Conservation (phyloP, 1,284 basidiomycete genomes). For the Tilletia setariae region DNA sequence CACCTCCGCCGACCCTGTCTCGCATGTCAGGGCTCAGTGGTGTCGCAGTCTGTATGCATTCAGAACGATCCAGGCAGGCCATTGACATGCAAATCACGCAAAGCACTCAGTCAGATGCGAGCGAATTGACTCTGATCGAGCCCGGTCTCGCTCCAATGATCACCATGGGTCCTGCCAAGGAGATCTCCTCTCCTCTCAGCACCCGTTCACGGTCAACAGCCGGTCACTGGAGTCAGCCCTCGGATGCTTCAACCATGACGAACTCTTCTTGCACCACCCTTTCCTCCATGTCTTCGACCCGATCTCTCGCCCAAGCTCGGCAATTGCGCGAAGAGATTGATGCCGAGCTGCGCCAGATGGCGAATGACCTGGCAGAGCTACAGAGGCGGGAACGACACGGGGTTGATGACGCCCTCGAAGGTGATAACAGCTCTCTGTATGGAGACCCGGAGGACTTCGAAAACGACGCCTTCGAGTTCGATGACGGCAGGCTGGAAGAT, state of each 20-base stretch:
- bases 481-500: neutral
- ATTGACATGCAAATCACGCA: neutral
- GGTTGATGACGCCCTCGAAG: neutral
- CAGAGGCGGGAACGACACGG: neutral
- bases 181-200: neutral
- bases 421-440: neutral
- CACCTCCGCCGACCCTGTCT: neutral
- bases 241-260: constrained; percentile 11
- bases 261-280: neutral
- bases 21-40: neutral
- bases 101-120: constrained; percentile 4
- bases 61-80: neutral
- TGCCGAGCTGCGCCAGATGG: constrained; percentile 10
- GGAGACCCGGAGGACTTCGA: neutral
- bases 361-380: constrained; percentile 2
- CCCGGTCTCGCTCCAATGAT: neutral
- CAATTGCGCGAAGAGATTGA: constrained; percentile 9
- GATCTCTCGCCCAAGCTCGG: constrained; percentile 8
- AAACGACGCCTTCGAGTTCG: constrained; percentile 1
- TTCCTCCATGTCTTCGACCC: constrained; percentile 4
- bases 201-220: neutral
- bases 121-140: constrained; percentile 2
- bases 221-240: constrained; percentile 10
- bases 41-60: neutral
- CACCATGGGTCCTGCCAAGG: neutral